These are phyloP conservation scores for Rugosomyces carneus DNA, from an alignment of 1,284 basidiomycete species.

Conservation along the genomic window DNA sequence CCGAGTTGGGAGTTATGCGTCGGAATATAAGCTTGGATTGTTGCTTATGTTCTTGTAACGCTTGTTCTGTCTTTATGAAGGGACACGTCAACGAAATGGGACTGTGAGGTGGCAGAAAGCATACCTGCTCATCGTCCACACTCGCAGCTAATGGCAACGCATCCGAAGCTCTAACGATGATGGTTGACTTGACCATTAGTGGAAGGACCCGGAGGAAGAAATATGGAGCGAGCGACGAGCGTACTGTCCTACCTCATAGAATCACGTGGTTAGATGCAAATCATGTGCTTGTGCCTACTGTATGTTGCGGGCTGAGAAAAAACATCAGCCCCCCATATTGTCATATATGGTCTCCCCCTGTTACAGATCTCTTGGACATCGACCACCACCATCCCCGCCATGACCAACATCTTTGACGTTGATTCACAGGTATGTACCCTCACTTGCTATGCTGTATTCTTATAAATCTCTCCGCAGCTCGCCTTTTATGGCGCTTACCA, in stretches of 20 bases:
- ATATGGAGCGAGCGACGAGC: not conserved
- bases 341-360: not conserved
- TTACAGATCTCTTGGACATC: constrained; percentile 6
- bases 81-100: constrained; percentile 26
- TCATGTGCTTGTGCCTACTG: not conserved
- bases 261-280: constrained; percentile 3
- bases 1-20: constrained; percentile 88
- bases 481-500: constrained; percentile 89
- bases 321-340: not conserved
- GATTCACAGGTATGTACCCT: constrained; percentile 43
- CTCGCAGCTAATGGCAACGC: constrained; percentile 90
- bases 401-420: constrained; percentile 43
- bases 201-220: not conserved
- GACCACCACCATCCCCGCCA: constrained; percentile 34
- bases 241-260: not conserved
- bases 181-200: constrained; percentile 85
- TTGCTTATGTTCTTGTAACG: constrained; percentile 96
- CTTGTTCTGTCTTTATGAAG: constrained; percentile 76
- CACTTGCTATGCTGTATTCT: not conserved
- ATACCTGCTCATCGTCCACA: constrained; percentile 91
- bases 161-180: constrained; percentile 87
- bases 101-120: constrained; percentile 18
- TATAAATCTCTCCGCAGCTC: constrained; percentile 42
- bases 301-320: not conserved
- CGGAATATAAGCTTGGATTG: constrained; percentile 96